Percentiles rank a stretch among this genome's conserved stretches.
phyloP scores from a whole-genome alignment of 2,329 filamentous ascomycete genomes.

The Talaromyces sp. region DNA sequence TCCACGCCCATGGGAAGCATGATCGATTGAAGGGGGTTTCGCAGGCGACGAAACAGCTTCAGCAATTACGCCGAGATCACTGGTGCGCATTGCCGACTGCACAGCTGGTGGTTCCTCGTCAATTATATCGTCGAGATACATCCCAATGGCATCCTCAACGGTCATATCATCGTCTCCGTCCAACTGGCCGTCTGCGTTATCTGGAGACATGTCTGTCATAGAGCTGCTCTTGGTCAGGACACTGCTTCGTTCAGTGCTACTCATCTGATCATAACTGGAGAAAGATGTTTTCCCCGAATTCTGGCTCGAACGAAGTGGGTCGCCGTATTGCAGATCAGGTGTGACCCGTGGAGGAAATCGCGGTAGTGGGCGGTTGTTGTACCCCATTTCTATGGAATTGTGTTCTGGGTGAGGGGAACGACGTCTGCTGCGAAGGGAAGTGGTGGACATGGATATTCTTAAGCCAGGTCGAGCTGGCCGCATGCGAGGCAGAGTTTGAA shows the following conservation, averaged over 20 bases:
- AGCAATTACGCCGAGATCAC: slow-evolving; percentile 7
- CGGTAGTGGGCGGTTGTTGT: slow-evolving; percentile 24
- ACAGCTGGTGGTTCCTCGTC: slow-evolving; percentile 35
- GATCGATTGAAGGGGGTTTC: slow-evolving; percentile 4
- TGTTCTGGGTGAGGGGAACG: slow-evolving; percentile 22
- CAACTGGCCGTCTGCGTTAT: slow-evolving; percentile 64
- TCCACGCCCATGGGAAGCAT: background rate
- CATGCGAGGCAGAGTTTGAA: slow-evolving; percentile 1
- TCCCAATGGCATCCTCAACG: slow-evolving; percentile 57
- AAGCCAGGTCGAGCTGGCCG: slow-evolving; percentile 20
- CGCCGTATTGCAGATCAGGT: slow-evolving; percentile 26
- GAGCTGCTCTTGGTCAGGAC: slow-evolving; percentile 75
- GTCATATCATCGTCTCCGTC: slow-evolving; percentile 51
- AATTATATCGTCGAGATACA: slow-evolving; percentile 57
- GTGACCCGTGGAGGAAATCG: slow-evolving; percentile 28
- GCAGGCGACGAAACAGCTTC: slow-evolving; percentile 7
- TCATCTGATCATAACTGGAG: slow-evolving; percentile 54
- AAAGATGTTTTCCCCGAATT: slow-evolving; percentile 58
- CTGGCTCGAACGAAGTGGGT: slow-evolving; percentile 51
- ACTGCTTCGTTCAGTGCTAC: slow-evolving; percentile 77
- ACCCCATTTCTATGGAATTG: slow-evolving; percentile 19
- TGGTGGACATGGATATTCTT: slow-evolving; percentile 35
- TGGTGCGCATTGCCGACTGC: background rate
- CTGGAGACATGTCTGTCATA: slow-evolving; percentile 54
- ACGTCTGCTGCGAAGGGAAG: slow-evolving; percentile 26